These are phyloP conservation scores for Erodium maritimum DNA, from an alignment of 345 rosid species.

Conservation along the genomic window DNA sequence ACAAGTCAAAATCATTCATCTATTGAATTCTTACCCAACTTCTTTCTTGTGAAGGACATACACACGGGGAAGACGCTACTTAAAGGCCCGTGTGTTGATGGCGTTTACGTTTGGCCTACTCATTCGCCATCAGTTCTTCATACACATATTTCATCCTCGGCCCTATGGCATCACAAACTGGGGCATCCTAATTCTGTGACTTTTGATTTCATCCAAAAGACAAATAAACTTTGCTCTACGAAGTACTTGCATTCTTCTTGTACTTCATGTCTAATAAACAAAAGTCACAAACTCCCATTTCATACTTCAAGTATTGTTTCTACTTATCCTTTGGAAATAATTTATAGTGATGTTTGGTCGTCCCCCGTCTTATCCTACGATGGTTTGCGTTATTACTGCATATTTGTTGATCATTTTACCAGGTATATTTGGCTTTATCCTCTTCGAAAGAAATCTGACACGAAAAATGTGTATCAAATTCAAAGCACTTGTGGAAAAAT, in stretches of 20 bases:
- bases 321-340: neutral
- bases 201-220: neutral
- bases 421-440: constrained; percentile 9
- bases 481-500: neutral
- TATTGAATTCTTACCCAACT: constrained; percentile 4
- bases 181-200: neutral
- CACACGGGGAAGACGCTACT: neutral
- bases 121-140: neutral
- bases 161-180: constrained; percentile 2
- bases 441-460: neutral
- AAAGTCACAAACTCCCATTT: constrained; percentile 1
- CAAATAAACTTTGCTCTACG: neutral
- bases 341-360: too few species aligned
- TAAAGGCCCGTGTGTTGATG: neutral
- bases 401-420: constrained; percentile 7
- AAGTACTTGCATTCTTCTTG: neutral
- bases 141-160: neutral
- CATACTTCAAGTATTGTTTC: neutral
- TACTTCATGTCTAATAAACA: constrained; percentile 4
- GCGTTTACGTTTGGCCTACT: neutral
- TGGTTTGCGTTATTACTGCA: constrained; percentile 3
- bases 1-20: neutral
- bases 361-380: too few species aligned
- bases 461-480: neutral
- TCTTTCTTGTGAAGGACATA: constrained; percentile 9